Percentiles rank a stretch among this genome's conserved stretches.
phyloP scores from a whole-genome alignment of 805 yeast genomes.

The Cyberlindnera lachancei region DNA sequence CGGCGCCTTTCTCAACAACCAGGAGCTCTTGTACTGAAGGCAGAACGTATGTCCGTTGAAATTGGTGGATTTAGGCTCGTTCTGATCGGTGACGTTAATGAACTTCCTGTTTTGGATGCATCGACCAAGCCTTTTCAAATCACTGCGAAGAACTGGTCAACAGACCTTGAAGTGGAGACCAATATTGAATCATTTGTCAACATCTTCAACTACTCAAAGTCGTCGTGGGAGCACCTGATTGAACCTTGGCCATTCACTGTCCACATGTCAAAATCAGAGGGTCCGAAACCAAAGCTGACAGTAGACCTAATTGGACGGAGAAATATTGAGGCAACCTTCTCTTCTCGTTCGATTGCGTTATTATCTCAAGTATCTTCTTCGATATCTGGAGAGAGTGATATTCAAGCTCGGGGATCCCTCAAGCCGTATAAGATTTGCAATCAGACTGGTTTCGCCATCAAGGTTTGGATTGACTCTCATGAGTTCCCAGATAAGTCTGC shows the following conservation, averaged over 20 bases:
- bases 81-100: conserved; percentile 85
- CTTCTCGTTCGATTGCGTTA: conserved; percentile 75
- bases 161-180: conserved; percentile 65
- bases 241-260: conserved; percentile 82
- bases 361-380: conserved; percentile 60
- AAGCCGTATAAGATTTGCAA: conserved; percentile 77
- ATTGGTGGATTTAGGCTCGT: conserved; percentile 76
- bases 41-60: conserved; percentile 59
- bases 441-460: conserved; percentile 78
- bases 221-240: conserved; percentile 91
- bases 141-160: conserved; percentile 76
- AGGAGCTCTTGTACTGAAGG: conserved; percentile 43
- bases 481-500: conserved; percentile 23
- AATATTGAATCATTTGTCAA: conserved; percentile 61
- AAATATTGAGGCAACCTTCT: conserved; percentile 70
- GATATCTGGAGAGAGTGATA: conserved; percentile 42
- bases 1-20: conserved; percentile 15
- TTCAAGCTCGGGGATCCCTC: conserved; percentile 66
- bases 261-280: conserved; percentile 47
- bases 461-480: conserved; percentile 66
- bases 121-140: conserved; percentile 61
- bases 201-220: conserved; percentile 79
- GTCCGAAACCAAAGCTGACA: conserved; percentile 40
- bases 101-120: conserved; percentile 79
- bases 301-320: conserved; percentile 72